phyloP scores from a whole-genome alignment of 768 basidiomycete species.

The Boletus pseudo-olivaceus region DNA sequence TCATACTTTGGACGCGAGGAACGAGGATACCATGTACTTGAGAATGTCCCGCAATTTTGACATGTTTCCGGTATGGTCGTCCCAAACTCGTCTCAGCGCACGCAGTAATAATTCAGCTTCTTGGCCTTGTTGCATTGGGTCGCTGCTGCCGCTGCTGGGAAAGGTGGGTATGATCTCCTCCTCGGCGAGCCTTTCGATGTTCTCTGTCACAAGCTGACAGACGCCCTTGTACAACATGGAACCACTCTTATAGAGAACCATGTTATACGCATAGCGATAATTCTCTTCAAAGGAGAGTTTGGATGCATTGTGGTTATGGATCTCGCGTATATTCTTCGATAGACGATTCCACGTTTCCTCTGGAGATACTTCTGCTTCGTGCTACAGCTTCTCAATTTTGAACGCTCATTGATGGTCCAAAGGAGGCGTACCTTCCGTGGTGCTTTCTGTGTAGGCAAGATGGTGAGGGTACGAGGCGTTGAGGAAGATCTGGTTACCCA shows the following conservation, averaged over 20 bases:
- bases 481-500: slow-evolving; percentile 32
- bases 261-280: slow-evolving; percentile 90
- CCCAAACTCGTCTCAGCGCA: slow-evolving; percentile 83
- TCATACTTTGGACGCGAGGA: not conserved
- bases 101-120: slow-evolving; percentile 86
- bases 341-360: slow-evolving; percentile 83
- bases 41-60: slow-evolving; percentile 83
- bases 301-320: slow-evolving; percentile 90
- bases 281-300: slow-evolving; percentile 91
- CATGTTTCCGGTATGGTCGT: slow-evolving; percentile 90
- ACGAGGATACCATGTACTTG: slow-evolving; percentile 83
- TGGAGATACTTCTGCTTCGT: slow-evolving; percentile 69
- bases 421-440: slow-evolving; percentile 41
- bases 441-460: slow-evolving; percentile 36
- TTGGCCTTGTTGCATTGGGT: slow-evolving; percentile 71
- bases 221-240: slow-evolving; percentile 86
- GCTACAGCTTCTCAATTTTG: slow-evolving; percentile 39
- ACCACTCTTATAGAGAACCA: slow-evolving; percentile 85
- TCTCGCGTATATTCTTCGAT: slow-evolving; percentile 84
- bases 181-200: slow-evolving; percentile 76
- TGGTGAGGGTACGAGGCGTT: slow-evolving; percentile 17
- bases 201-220: slow-evolving; percentile 70
- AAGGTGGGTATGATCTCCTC: slow-evolving; percentile 79
- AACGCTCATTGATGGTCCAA: not conserved
- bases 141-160: slow-evolving; percentile 63